Conservation (phyloP, 345 rosid species). For the Citrus unshiu region DNA sequence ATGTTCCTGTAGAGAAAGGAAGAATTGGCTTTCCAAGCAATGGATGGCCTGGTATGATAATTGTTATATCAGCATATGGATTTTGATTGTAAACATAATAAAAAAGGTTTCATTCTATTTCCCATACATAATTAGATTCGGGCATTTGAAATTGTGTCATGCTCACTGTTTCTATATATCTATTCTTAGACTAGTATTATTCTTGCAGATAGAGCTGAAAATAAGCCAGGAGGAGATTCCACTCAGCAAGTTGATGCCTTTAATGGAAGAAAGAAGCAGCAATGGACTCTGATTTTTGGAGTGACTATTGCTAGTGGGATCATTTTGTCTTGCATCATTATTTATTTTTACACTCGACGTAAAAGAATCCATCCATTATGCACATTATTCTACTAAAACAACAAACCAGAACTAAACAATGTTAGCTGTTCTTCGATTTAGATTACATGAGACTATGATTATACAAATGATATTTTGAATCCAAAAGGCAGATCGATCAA, state of each 20-base stretch:
- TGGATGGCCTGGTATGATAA: background rate
- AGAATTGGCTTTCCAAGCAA: background rate
- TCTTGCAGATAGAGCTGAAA: background rate
- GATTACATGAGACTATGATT: background rate
- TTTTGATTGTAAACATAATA: background rate
- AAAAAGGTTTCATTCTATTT: background rate
- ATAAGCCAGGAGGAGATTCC: background rate
- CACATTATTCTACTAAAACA: background rate
- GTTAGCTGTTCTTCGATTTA: background rate
- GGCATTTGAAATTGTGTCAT: too few species aligned
- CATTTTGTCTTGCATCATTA: background rate
- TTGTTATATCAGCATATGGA: background rate
- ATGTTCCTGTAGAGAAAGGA: background rate
- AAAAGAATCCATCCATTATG: background rate
- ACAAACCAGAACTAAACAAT: background rate
- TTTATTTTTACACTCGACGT: conserved; percentile 8
- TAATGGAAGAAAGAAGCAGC: background rate
- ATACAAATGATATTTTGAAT: background rate
- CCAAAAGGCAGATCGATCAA: conserved; percentile 16
- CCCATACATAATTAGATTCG: too few species aligned
- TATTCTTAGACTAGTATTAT: background rate
- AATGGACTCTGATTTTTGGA: conserved; percentile 12
- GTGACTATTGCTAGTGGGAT: background rate
- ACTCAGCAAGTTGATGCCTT: background rate
- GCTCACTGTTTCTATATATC: background rate